These are phyloP conservation scores for Epichloe coenophiala DNA, from an alignment of 2,329 filamentous ascomycete species.

Conservation along the genomic window DNA sequence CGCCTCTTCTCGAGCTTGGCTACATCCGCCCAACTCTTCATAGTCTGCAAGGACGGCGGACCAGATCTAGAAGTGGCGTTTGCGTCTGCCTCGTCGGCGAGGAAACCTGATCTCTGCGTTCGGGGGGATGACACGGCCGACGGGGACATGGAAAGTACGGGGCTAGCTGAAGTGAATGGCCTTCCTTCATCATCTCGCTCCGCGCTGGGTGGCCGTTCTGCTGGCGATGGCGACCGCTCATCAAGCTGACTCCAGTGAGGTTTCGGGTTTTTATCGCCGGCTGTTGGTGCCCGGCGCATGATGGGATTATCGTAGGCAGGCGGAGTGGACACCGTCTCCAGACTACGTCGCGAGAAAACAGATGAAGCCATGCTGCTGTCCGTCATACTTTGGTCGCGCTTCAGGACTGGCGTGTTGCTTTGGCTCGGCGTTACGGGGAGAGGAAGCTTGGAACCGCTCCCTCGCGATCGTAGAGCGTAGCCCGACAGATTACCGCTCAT, in stretches of 20 bases:
- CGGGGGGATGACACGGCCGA: constrained; percentile 21
- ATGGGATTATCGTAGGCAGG: constrained; percentile 18
- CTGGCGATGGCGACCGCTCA: constrained; percentile 1
- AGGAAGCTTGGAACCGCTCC: constrained; percentile 26
- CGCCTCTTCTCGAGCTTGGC: constrained; percentile 14
- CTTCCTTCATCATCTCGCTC: constrained; percentile 1
- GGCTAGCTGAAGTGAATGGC: constrained; percentile 11
- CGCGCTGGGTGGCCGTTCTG: background rate
- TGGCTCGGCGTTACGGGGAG: constrained; percentile 24
- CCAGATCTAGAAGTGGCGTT: constrained; percentile 9
- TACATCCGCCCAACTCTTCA: constrained; percentile 29
- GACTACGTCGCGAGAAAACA: constrained; percentile 24
- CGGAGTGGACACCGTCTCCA: constrained; percentile 19
- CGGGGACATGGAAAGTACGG: constrained; percentile 13
- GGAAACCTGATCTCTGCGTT: constrained; percentile 6
- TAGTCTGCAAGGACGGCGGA: constrained; percentile 20
- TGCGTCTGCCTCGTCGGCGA: constrained; percentile 5
- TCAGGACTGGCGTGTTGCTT: constrained; percentile 20
- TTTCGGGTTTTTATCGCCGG: constrained; percentile 6
- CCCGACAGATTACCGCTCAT: constrained; percentile 12
- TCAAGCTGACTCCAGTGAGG: constrained; percentile 15
- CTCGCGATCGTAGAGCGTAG: constrained; percentile 20
- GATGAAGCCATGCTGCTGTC: constrained; percentile 31
- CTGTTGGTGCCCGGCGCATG: constrained; percentile 8
- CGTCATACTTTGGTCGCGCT: constrained; percentile 24